Evolutionary conservation across 805 yeast species (phyloP), one percentile per base, ranked within the genome.

Genomic region (Cyberlindnera lachancei): DNA sequence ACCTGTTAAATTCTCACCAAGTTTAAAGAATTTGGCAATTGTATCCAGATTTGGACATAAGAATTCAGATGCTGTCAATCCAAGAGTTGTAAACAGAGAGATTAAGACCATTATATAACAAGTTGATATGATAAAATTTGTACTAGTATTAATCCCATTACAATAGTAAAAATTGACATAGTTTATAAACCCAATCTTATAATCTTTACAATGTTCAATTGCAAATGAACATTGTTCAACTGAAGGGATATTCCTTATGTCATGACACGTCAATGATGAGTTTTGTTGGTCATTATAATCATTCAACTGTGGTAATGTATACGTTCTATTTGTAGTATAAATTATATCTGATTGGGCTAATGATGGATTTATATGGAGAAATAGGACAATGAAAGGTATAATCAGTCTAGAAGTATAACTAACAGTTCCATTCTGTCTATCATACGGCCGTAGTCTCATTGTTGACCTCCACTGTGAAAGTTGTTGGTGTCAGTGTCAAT

Each of bases 1-100:
- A 0, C 97, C 97, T 5, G 94, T 77, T 17, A 88, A 57, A 40
- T 79, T 76, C 44, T 88, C 95, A 23, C 88, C 73, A 42, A 90
- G 58, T 11, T 74, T 68, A 20, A 85, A 59, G 15, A 71, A 52
- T 20, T 66, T 66, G 3, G 96, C 76, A 15, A 90, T 68, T 15
- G 76, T 68, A 30, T 79, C 73, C 25, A 88, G 58, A 40, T 85
- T 86, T 1, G 95, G 95, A 25, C 94, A 79, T 34, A 90, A 55
- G 48, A 70, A 84, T 52, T 84, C 92, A 4, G 90, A 78, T 1
- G 96, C 94, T 3, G 94, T 74, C 13, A 80, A 56, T 0, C 95
- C 96, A 33, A 90, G 62, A 0, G 79, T 61, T 15, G 76, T 63
- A 49, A 88, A 87, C 13, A 79, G 55, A 3, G 67, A 44, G 1